A percentile compares a stretch with the other conserved stretches of the same genome.
phyloP scores from a whole-genome alignment of 441 rosid genomes.

The Omphalea diandra region DNA sequence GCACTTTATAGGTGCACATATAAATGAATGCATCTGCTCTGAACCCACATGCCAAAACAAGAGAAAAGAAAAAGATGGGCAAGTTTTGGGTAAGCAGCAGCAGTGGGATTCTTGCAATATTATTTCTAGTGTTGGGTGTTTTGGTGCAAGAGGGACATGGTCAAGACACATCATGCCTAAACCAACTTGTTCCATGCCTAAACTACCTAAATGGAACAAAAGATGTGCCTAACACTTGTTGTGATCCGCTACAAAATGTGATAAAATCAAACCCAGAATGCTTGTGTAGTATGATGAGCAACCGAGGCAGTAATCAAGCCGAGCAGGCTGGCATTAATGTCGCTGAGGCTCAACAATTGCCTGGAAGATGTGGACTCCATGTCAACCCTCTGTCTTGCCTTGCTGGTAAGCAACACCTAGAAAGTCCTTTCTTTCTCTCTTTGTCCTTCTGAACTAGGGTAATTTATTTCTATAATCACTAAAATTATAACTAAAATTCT shows the following conservation, averaged over 20 bases:
- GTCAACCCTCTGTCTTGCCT: slow-evolving; percentile 66
- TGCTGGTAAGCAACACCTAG: slow-evolving; percentile 16
- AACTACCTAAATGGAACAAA: slow-evolving; percentile 51
- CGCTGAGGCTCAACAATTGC: slow-evolving; percentile 64
- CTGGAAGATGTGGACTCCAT: slow-evolving; percentile 66
- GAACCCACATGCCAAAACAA: neutral
- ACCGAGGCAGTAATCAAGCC: slow-evolving; percentile 46
- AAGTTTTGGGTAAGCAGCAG: neutral
- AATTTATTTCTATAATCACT: no score
- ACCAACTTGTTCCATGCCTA: slow-evolving; percentile 63
- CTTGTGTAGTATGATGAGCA: slow-evolving; percentile 64
- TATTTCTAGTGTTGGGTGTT: neutral
- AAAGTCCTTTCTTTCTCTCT: neutral
- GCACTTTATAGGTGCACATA: neutral
- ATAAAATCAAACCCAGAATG: slow-evolving; percentile 58
- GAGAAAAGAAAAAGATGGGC: slow-evolving; percentile 2
- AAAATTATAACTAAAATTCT: no score
- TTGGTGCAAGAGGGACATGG: neutral
- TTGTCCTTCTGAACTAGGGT: no score
- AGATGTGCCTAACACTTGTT: slow-evolving; percentile 59
- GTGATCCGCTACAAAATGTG: slow-evolving; percentile 62
- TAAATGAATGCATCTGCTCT: neutral
- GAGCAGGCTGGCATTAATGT: slow-evolving; percentile 62
- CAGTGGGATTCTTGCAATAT: neutral
- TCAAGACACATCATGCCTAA: slow-evolving; percentile 43